Percentiles rank a stretch among this genome's conserved stretches.
Conservation (phyloP, 805 yeast species). For the Sporopachydermia lactativora region DNA sequence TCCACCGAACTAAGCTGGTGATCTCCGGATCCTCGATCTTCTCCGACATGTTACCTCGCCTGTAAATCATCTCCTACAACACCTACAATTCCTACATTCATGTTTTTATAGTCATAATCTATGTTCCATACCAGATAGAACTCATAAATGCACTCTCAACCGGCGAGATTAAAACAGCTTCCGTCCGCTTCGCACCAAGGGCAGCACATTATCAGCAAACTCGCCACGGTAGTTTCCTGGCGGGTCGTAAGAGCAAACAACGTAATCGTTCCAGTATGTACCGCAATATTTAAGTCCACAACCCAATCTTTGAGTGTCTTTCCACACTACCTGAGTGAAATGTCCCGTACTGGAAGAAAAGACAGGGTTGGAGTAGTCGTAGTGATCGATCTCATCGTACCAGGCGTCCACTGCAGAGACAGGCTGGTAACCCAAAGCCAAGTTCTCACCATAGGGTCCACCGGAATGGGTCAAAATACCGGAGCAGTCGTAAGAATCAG, state of each 20-base stretch:
- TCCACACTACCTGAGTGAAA: slow-evolving; percentile 76
- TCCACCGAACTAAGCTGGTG: too few relatives aligned
- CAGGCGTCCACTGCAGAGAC: slow-evolving; percentile 46
- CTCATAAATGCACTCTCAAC: too few relatives aligned
- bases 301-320: slow-evolving; percentile 42
- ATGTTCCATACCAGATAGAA: slow-evolving; percentile 1
- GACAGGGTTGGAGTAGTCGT: slow-evolving; percentile 36
- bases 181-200: background rate
- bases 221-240: slow-evolving; percentile 56
- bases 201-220: slow-evolving; percentile 22
- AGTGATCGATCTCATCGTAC: slow-evolving; percentile 49
- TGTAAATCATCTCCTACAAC: too few relatives aligned
- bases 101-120: background rate
- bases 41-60: too few relatives aligned
- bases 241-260: slow-evolving; percentile 62
- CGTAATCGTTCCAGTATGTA: slow-evolving; percentile 36
- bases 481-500: slow-evolving; percentile 40
- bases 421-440: slow-evolving; percentile 55
- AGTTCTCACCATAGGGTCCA: slow-evolving; percentile 63
- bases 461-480: slow-evolving; percentile 48
- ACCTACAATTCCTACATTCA: background rate
- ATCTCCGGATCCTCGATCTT: too few relatives aligned
- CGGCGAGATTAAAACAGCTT: background rate
- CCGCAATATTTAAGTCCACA: slow-evolving; percentile 60
- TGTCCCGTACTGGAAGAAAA: slow-evolving; percentile 47